Evolutionary conservation across 2,329 filamentous ascomycete species (phyloP), one percentile per base, ranked within the genome.

Genomic region (Colletotrichum scovillei): DNA sequence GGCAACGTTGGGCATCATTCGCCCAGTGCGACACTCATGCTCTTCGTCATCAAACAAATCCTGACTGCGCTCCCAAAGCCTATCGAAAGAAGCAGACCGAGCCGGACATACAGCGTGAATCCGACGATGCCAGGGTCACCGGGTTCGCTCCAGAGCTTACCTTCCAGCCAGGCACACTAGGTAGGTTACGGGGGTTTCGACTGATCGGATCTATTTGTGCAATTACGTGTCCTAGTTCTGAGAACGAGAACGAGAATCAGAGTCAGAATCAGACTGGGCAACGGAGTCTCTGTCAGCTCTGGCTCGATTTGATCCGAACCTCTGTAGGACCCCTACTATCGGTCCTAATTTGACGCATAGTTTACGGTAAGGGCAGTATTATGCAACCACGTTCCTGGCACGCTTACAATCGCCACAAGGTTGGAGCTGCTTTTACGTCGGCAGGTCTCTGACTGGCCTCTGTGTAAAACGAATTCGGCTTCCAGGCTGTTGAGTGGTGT

Each of bases 1-100:
- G 30, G 30, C 35, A n/a, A 62, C 26, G 30, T 46, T 64, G 57
- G 64, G 49, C 64, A 64, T 12, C 26, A 58, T 30, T 46, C 58
- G 49, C 22, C 67, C 16, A 19, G 42, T 63, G 28, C 56, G 38
- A 57, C 24, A 42, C 49, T 38, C n/a, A 65, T 11, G 19, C 32
- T 55, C 5, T 24, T 19, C 16, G 22, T 56, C 63, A 28, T 52
- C 26, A 57, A 57, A 24, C 69, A 30, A 68, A 26, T 5, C 52
- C 63, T 19, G 46, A 28, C 49, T 65, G 22, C 30, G 30, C 30
- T 49, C 35, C 5, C 22, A 28, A 38, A 26, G 63, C 30, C 30
- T 38, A 12, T 56, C 35, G 42, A 9, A 49, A 19, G 6, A n/a
- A 49, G 7, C 42, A 49, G 19, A 19, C 42, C 42, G 42, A 49